Evolutionary conservation across 208 protist species (phyloP), one percentile per base, ranked within the genome.

Genomic region (Trichomonas tenax): DNA sequence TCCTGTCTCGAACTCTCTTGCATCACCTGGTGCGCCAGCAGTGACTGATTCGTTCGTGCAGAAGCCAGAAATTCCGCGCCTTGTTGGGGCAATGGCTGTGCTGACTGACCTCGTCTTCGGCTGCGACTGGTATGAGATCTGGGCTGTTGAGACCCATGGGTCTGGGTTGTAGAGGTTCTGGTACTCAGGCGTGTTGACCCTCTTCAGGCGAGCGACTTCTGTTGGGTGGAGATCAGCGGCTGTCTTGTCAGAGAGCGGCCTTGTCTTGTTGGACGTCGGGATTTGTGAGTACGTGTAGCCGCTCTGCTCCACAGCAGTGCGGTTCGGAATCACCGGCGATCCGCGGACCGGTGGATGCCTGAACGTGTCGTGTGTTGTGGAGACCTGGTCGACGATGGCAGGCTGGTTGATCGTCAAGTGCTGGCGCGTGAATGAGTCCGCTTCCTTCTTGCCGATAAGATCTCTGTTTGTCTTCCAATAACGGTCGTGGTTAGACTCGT

Each of bases 141-240:
- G 15, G 21, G 0, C 1, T 38, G n/a, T 51, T 34, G 86, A 93
- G n/a, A 48, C 45, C 14, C 26, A 93, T 38, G 86, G 86, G 15
- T 93, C 86, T 51, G 86, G 86, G 21, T 93, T 44, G 34, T 48
- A 93, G 10, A 93, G 44, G 31, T 93, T 93, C n/a, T 93, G 86
- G 15, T 93, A 93, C 45, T 93, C 86, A 38, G 86, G 40, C 0
- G 86, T 93, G 31, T 93, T 93, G 8, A 58, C 44, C 0, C 26
- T 4, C 44, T 93, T 93, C 3, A 93, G 31, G 0, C 45, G 0
- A 8, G 15, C 45, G 3, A 93, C 86, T 51, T 48, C 44, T 11
- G 44, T 93, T 51, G 86, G 86, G 31, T 48, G 86, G 51, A 93
- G 86, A 58, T 93, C 44, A 21, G 45, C 86, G 17, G 86, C 86